Evolutionary conservation across 352 stramenopile species (phyloP), one percentile per base, ranked within the genome.

Genomic region (Achlya hypogyna): DNA sequence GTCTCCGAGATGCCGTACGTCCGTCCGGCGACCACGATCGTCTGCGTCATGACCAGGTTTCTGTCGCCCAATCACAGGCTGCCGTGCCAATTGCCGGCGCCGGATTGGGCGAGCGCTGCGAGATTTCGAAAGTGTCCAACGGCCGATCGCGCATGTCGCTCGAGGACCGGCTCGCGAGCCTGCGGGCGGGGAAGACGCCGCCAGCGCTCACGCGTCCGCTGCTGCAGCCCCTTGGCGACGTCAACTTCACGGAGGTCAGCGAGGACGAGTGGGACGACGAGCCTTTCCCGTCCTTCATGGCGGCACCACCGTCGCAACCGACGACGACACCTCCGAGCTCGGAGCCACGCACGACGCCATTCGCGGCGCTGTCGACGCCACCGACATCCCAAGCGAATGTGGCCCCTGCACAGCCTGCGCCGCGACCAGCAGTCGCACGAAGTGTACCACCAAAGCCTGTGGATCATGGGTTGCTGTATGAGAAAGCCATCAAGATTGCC

Each of bases 1-100:
- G 84, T 91, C 76, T 93, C 85, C 12, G 85, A 93, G 64, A 93
- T 75, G 65, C 71, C 69, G 68, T 84, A 93, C 45, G 31, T 54
- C 59, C 79, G 75, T 0, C 72, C 72, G n/a, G 60, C 75, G 45
- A 90, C 67, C 27, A 69, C 70, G 67, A 90, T 73, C 38, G 43
- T 12, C 40, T 35, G 54, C 54, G 47, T 60, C 28, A 32, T 16
- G 31, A 45, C 38, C 38, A 45, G n/a, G 38, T 45, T 45, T 9
- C 12, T 45, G 14, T 45, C 14, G 6, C 12, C 38, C 38, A 45
- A 45, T 45, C 38, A 45, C 12, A n/a, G 38, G 12, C 12, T 18
- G 38, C 38, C 38, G 12, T 10, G 38, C 23, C 10, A 10, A 38
- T 60, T 47, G 52, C 4, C 31, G 10, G 4, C 4, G 1, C 59